Percentiles rank a stretch among this genome's conserved stretches.
phyloP scores from a whole-genome alignment of 306 rosid genomes.

The Vachellia collinsii region DNA sequence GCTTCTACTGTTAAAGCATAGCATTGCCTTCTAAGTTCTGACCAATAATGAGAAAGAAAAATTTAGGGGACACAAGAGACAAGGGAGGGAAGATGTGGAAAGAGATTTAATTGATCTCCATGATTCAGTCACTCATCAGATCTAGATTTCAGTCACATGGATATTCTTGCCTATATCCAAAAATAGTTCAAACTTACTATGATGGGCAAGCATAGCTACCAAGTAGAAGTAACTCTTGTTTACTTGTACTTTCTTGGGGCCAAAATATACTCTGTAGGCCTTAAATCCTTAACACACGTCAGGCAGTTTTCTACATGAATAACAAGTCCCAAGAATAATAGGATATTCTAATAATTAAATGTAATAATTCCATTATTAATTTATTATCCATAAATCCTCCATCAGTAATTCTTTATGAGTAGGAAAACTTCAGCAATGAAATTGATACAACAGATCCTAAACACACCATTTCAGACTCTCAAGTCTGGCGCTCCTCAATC shows the following conservation, averaged over 20 bases:
- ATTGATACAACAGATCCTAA: background rate
- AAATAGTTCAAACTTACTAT: background rate
- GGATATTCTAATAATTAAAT: background rate
- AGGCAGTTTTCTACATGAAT: background rate
- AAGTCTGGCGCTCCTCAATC: background rate
- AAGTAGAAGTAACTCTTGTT: constrained; percentile 23
- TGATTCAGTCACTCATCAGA: constrained; percentile 9
- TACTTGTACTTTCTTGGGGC: background rate
- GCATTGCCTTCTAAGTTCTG: constrained; percentile 23
- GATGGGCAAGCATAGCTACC: constrained; percentile 17
- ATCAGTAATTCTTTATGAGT: background rate
- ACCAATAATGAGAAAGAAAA: constrained; percentile 18
- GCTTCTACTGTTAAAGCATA: constrained; percentile 25
- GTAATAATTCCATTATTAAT: constrained; percentile 3
- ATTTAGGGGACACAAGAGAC: constrained; percentile 9
- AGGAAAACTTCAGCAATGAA: constrained; percentile 15
- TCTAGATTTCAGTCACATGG: constrained; percentile 19
- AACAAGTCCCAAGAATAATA: background rate
- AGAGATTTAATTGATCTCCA: constrained; percentile 5
- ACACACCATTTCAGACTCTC: background rate
- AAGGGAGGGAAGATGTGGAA: constrained; percentile 13
- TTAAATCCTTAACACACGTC: background rate
- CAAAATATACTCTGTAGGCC: background rate
- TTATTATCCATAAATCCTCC: background rate
- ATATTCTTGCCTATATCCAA: constrained; percentile 18